phyloP scores from a whole-genome alignment of 768 basidiomycete species.

The Panaeolus papilionaceus region DNA sequence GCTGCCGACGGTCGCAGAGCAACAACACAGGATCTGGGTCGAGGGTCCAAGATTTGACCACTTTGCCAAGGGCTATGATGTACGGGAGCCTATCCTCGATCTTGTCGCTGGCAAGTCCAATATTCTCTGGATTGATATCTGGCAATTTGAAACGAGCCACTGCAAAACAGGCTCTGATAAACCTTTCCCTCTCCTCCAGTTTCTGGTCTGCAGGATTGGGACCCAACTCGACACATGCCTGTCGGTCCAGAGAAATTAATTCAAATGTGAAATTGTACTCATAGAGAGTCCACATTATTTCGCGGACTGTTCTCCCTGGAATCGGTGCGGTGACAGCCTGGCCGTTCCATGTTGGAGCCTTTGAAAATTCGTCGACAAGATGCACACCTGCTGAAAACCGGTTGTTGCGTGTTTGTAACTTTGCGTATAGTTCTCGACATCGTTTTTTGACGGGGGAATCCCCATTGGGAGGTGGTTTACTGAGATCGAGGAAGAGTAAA shows the following conservation, averaged over 20 bases:
- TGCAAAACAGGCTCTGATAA: neutral
- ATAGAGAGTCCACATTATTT: conserved; percentile 15
- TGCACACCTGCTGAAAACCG: neutral
- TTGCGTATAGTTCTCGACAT: neutral
- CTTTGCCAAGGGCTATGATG: neutral
- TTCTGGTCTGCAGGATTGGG: neutral
- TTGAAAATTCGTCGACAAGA: neutral
- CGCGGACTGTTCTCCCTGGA: neutral
- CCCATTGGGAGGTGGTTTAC: neutral
- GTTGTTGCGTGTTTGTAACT: neutral
- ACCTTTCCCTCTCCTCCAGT: conserved; percentile 11
- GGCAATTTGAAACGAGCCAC: conserved; percentile 8
- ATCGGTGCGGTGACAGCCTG: neutral
- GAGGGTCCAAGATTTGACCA: conserved; percentile 14
- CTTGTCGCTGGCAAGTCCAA: conserved; percentile 14
- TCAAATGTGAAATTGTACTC: conserved; percentile 15
- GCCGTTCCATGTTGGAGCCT: neutral
- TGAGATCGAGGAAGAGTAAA: neutral
- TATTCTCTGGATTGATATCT: neutral
- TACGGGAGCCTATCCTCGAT: neutral
- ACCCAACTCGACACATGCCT: conserved; percentile 1
- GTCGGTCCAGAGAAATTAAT: conserved; percentile 12
- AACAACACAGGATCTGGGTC: conserved; percentile 1
- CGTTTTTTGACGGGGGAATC: neutral
- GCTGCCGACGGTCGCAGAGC: conserved; percentile 3